Evolutionary conservation across 2,329 filamentous ascomycete genomes (phyloP).

Genomic region (Cladosporium sp.): DNA sequence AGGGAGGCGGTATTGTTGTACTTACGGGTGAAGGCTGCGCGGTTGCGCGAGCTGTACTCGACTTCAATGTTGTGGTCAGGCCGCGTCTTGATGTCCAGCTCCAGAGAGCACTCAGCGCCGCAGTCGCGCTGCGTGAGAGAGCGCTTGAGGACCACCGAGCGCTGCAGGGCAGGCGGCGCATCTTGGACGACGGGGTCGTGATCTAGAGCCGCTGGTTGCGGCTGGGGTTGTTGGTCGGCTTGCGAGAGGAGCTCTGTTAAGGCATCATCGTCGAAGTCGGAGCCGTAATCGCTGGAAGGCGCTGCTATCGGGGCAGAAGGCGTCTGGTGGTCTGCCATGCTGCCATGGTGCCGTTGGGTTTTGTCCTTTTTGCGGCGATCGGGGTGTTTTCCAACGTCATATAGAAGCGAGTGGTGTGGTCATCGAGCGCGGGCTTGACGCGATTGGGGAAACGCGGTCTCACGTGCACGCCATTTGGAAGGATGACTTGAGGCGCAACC

Average conservation of each 20-base stretch:
- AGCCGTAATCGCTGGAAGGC: conserved; percentile 55
- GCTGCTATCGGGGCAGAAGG: conserved; percentile 10
- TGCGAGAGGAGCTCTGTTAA: conserved; percentile 47
- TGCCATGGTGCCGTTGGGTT: conserved; percentile 8
- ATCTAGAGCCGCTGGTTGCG: conserved; percentile 1
- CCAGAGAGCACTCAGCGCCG: not conserved
- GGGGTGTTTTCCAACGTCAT: conserved; percentile 1
- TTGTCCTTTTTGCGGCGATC: not conserved
- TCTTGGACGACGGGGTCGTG: conserved; percentile 20
- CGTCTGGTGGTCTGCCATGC: conserved; percentile 6
- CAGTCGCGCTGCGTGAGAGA: conserved; percentile 2
- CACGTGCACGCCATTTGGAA: no score
- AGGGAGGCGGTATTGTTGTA: not conserved
- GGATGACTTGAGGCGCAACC: no score
- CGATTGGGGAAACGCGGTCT: no score
- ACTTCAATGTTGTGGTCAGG: conserved; percentile 30
- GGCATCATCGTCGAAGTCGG: conserved; percentile 54
- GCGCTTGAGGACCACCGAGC: conserved; percentile 3
- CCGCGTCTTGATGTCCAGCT: not conserved
- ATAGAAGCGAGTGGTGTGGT: conserved; percentile 1
- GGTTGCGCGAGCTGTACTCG: conserved; percentile 36
- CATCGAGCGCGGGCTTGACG: not conserved
- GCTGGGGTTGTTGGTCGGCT: conserved; percentile 29
- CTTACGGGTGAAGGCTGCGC: conserved; percentile 29
- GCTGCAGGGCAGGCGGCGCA: conserved; percentile 14